A percentile compares a stretch with the other conserved stretches of the same genome.
Evolutionary conservation across 2,329 filamentous ascomycete species (phyloP).

Genomic region (Pezicula radicicola): DNA sequence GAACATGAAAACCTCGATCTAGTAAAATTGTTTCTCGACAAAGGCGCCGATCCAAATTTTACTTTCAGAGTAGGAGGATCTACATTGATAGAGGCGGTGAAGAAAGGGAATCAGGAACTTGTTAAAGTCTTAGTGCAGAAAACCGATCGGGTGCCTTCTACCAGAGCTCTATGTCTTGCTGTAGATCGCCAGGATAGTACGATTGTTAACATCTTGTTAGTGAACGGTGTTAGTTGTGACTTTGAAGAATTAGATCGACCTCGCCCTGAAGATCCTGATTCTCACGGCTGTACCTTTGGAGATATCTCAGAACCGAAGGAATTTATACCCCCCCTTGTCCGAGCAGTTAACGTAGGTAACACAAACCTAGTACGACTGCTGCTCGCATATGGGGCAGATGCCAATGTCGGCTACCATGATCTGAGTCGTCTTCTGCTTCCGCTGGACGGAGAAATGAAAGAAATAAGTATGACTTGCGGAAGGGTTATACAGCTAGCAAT

Average conservation of each 20-base stretch:
- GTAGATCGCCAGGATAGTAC: constrained; percentile 11
- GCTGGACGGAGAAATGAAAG: neutral
- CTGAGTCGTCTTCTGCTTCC: no score
- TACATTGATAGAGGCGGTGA: constrained; percentile 12
- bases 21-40: no score
- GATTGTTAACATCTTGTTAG: constrained; percentile 15
- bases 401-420: constrained; percentile 14
- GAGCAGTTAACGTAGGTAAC: constrained; percentile 11
- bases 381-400: constrained; percentile 14
- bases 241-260: constrained; percentile 20
- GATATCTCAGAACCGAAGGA: neutral
- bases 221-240: constrained; percentile 13
- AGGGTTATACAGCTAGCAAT: neutral
- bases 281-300: no score
- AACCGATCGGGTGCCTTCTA: constrained; percentile 11
- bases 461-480: neutral
- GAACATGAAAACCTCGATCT: no score
- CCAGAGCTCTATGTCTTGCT: constrained; percentile 13
- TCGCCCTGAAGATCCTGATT: neutral
- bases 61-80: no score
- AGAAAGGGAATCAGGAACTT: constrained; percentile 12
- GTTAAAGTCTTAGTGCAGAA: constrained; percentile 12
- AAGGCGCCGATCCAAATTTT: no score
- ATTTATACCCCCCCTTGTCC: constrained; percentile 4
- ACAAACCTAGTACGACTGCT: constrained; percentile 10